These are phyloP conservation scores for Geranium rotundifolium DNA, from an alignment of 345 rosid genomes.

Conservation along the genomic window DNA sequence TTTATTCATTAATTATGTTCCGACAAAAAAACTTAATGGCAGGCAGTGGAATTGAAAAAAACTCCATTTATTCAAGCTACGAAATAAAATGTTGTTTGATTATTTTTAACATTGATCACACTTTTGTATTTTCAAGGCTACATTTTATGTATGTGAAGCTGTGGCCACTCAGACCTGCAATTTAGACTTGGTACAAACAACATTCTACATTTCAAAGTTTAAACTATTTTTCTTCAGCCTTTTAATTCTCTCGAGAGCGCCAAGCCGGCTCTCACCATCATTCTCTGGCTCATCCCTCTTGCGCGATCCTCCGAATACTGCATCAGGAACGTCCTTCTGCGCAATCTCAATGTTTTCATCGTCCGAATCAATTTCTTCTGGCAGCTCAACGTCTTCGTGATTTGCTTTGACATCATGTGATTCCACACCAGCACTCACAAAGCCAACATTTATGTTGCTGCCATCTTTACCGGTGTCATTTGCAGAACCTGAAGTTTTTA, in stretches of 20 bases:
- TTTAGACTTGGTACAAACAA: too few species aligned
- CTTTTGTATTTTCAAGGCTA: too few species aligned
- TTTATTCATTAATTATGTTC: too few species aligned
- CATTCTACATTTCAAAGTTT: background rate
- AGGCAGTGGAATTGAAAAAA: too few species aligned
- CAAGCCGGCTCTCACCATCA: constrained; percentile 29
- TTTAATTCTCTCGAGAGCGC: constrained; percentile 80
- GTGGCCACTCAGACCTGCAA: too few species aligned
- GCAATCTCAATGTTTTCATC: constrained; percentile 47
- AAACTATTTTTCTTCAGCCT: constrained; percentile 31
- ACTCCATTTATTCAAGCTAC: too few species aligned
- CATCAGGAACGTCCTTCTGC: constrained; percentile 71
- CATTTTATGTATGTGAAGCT: too few species aligned
- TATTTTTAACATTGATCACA: too few species aligned
- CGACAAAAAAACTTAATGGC: too few species aligned
- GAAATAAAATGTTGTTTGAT: too few species aligned
- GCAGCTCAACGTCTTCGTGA: constrained; percentile 76
- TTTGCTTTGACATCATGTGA: constrained; percentile 44
- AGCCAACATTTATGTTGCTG: constrained; percentile 47
- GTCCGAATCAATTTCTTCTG: constrained; percentile 68
- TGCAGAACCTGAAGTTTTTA: too few species aligned
- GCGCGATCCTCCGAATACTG: constrained; percentile 68
- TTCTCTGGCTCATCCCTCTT: constrained; percentile 50
- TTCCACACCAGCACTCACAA: constrained; percentile 82
- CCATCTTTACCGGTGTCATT: constrained; percentile 30